Base-by-base conservation (phyloP, 129 eudicot genomes). In the Flaveria bidentis region DNA sequence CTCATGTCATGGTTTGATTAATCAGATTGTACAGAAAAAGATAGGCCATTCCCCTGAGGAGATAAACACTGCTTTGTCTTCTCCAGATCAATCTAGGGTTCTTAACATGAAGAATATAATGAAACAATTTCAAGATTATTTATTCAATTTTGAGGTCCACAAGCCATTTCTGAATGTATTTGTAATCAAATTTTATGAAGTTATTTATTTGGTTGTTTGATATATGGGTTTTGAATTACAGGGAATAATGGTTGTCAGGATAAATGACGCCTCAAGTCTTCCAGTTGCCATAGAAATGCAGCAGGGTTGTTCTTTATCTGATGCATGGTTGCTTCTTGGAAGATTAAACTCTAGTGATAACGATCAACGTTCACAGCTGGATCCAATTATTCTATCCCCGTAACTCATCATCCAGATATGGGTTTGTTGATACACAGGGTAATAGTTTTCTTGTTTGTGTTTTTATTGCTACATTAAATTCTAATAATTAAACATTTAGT, bases 21-120 rank as follows among this genome's bases (percentile, higher is more conserved):
- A 77, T 69, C 84, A 94, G 98, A 82, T 89, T 74, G 96, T 94
- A 69, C 91, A 87, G 76, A 87, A 51, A 44, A 79, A n/a, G 28
- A 84, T 94, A 69, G 97, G 96, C 28, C 78, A 84, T 85, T 86
- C 98, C 41, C 93, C 97, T 14, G 87, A 74, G 74, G 97, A 87
- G 85, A 87, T 89, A 22, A 82, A 84, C 26, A 68, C 86, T 53
- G 91, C 97, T 61, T 55, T 82, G 23, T 60, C 79, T 26, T 87
- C 90, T 80, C 22, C 87, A 74, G 89, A 87, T 76, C 73, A 26
- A 47, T 81, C 75, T 56, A 82, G 69, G 75, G 91, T 70, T 76
- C 52, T 30, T 10, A 62, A 78, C 44, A 91, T 86, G 86, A 94
- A 81, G 83, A 74, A 83, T 58, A 86, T 61, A 23, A 15, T 91